A percentile compares a stretch with the other conserved stretches of the same genome.
phyloP scores from a whole-genome alignment of 176 grass and related monocot genomes.

The Pontederia paniculata region DNA sequence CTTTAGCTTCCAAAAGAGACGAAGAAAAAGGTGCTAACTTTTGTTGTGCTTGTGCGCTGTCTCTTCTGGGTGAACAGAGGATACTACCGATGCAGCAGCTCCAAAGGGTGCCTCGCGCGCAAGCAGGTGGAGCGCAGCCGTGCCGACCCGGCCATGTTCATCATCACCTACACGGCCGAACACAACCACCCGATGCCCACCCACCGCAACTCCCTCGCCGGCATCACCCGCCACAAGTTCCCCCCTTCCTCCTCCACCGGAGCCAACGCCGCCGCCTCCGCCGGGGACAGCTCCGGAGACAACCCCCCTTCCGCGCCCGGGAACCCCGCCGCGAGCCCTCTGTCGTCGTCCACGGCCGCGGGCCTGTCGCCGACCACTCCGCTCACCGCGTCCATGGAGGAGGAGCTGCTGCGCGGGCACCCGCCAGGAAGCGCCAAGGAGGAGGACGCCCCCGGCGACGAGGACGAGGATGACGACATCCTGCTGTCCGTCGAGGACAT shows the following conservation, averaged over 20 bases:
- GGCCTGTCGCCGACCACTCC: conserved; percentile 16
- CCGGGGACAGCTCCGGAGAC: neutral
- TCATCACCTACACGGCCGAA: conserved; percentile 23
- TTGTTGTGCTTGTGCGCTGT: neutral
- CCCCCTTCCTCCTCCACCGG: neutral
- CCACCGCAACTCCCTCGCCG: conserved; percentile 23
- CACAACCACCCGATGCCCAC: conserved; percentile 18
- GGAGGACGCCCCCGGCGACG: neutral
- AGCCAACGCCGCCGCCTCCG: neutral
- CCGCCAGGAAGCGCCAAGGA: neutral
- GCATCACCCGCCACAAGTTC: conserved; percentile 18
- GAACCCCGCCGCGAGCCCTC: neutral
- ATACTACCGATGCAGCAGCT: conserved; percentile 21
- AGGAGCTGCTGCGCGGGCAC: conserved; percentile 10
- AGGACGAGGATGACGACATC: conserved; percentile 5
- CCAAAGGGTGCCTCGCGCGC: conserved; percentile 11
- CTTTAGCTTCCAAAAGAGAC: neutral
- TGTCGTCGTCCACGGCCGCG: neutral
- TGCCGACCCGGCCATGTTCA: conserved; percentile 6
- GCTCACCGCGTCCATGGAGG: conserved; percentile 12
- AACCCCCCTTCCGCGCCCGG: neutral
- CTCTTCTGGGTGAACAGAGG: conserved; percentile 6
- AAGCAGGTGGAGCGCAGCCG: conserved; percentile 21
- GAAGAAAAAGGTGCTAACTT: neutral
- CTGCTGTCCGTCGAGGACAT: conserved; percentile 6